Evolutionary conservation across 1,139 yeast genomes (phyloP).

Genomic region (Protomyces gravidus): DNA sequence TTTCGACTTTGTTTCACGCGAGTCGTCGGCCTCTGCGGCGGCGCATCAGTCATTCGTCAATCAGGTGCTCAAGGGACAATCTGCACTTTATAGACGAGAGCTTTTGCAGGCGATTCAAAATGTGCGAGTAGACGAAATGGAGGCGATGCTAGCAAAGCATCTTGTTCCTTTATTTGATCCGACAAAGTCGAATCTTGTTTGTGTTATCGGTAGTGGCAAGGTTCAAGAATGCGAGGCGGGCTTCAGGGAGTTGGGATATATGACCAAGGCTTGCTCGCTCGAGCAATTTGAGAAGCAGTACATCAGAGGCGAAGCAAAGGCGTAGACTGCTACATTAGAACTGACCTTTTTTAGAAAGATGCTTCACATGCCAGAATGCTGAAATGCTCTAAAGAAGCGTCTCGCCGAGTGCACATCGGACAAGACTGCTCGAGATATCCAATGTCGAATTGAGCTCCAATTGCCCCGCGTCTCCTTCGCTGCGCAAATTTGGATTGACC

Average conservation of each 20-base stretch:
- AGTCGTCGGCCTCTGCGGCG: slow-evolving; percentile 34
- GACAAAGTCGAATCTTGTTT: slow-evolving; percentile 7
- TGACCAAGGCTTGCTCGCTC: slow-evolving; percentile 2
- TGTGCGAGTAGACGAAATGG: slow-evolving; percentile 14
- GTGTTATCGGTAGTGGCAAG: slow-evolving; percentile 9
- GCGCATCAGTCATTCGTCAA: slow-evolving; percentile 26
- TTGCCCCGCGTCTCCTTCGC: slow-evolving; percentile 58
- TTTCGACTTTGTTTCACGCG: slow-evolving; percentile 36
- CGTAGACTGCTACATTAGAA: too few species aligned
- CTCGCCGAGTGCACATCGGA: slow-evolving; percentile 28
- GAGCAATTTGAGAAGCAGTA: slow-evolving; percentile 19
- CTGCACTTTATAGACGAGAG: slow-evolving; percentile 36
- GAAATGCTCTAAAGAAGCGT: slow-evolving; percentile 22
- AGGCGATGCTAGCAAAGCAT: slow-evolving; percentile 14
- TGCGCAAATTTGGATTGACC: slow-evolving; percentile 70
- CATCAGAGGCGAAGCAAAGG: slow-evolving; percentile 4
- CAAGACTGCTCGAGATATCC: slow-evolving; percentile 27
- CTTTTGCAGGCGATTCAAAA: slow-evolving; percentile 30
- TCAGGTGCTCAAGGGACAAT: slow-evolving; percentile 40
- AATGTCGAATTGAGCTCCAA: slow-evolving; percentile 78
- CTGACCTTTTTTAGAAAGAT: too few species aligned
- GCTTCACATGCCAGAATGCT: too few species aligned
- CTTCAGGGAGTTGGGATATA: slow-evolving; percentile 13
- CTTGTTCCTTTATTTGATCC: slow-evolving; percentile 17
- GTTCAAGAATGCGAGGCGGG: background rate